Conservation (phyloP, 2,329 filamentous ascomycete genomes). For the Thelonectria rubi region DNA sequence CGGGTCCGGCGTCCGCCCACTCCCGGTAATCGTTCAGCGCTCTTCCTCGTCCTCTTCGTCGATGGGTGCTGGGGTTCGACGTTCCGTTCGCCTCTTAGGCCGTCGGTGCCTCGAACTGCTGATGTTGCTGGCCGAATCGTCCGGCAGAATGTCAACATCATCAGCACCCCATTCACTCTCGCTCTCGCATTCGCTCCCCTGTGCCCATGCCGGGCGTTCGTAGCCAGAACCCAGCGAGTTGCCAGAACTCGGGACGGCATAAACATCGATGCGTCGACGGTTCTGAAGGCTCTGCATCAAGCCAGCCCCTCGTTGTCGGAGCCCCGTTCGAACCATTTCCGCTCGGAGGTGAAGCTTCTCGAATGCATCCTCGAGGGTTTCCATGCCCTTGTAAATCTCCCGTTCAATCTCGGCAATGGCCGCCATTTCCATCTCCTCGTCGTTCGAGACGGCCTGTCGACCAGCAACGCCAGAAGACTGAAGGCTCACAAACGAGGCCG, state of each 20-base stretch:
- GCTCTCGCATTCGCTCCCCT: constrained; percentile 59
- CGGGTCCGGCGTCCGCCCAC: too few species aligned
- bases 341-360: constrained; percentile 89
- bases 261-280: constrained; percentile 66
- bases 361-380: constrained; percentile 91
- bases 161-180: constrained; percentile 69
- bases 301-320: constrained; percentile 85
- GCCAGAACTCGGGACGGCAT: constrained; percentile 58
- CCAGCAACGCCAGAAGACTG: constrained; percentile 58
- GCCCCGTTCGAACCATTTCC: constrained; percentile 78
- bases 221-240: constrained; percentile 56
- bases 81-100: constrained; percentile 73
- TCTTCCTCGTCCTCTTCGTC: constrained; percentile 76
- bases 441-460: constrained; percentile 78
- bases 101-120: constrained; percentile 73
- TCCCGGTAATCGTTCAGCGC: constrained; percentile 7
- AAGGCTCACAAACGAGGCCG: constrained; percentile 66
- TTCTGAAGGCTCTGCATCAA: constrained; percentile 71
- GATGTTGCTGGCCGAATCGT: constrained; percentile 84
- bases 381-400: constrained; percentile 94
- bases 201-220: constrained; percentile 52
- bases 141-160: constrained; percentile 72
- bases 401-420: constrained; percentile 90
- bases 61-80: constrained; percentile 76
- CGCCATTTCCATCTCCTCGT: constrained; percentile 93